Evolutionary conservation across 768 basidiomycete genomes (phyloP).

Genomic region (Termitomyces bulborhizus): DNA sequence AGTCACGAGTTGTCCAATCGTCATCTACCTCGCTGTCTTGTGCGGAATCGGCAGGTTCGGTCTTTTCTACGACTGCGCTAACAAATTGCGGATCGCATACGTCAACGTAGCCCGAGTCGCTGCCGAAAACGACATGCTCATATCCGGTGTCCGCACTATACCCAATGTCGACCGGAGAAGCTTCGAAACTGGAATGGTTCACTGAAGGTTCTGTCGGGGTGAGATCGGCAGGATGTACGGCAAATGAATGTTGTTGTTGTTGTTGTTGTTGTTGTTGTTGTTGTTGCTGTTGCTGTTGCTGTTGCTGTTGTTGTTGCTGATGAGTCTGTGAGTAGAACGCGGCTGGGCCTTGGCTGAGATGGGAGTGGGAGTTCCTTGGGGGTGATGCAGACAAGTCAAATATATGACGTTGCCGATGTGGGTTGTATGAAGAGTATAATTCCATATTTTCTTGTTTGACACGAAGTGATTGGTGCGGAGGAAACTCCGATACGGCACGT

Average conservation of each 20-base stretch:
- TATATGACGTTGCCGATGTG: constrained; percentile 8
- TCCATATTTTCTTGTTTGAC: constrained; percentile 11
- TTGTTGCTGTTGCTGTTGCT: neutral
- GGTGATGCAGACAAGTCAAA: constrained; percentile 11
- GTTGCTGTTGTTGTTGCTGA: neutral
- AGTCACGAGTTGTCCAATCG: neutral
- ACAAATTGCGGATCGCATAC: constrained; percentile 13
- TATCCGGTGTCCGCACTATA: constrained; percentile 2
- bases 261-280: neutral
- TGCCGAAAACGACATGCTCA: constrained; percentile 5
- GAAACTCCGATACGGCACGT: constrained; percentile 4
- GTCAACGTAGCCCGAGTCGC: constrained; percentile 4
- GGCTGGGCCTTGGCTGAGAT: neutral
- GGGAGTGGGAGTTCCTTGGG: constrained; percentile 2
- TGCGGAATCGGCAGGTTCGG: neutral
- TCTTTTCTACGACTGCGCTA: neutral
- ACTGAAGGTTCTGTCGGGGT: neutral
- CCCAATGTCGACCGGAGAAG: constrained; percentile 4
- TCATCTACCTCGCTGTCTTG: constrained; percentile 1
- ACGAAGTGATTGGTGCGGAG: neutral
- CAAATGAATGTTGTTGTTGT: neutral
- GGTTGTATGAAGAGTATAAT: constrained; percentile 2
- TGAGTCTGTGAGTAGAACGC: constrained; percentile 9
- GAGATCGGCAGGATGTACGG: constrained; percentile 7
- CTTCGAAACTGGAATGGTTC: constrained; percentile 1